Conservation (phyloP, 495 filamentous ascomycete species). For the Talaromyces thailandensis region DNA sequence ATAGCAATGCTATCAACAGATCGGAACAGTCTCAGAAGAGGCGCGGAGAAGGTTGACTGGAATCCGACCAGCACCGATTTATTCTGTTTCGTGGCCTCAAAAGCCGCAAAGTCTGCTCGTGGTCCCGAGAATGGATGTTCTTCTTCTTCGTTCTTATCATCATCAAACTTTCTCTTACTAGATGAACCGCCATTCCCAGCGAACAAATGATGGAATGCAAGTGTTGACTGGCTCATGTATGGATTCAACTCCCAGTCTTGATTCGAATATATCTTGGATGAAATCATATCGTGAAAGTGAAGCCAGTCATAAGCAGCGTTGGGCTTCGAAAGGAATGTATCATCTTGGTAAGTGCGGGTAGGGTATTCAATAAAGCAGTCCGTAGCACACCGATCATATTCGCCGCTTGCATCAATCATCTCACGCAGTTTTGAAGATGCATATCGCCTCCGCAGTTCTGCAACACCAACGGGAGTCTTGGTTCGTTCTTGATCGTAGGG, state of each 20-base stretch:
- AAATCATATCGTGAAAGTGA: conserved; percentile 81
- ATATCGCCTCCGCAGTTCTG: conserved; percentile 64
- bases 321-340: conserved; percentile 82
- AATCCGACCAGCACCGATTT: conserved; percentile 44
- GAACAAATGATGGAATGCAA: conserved; percentile 91
- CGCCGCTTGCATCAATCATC: conserved; percentile 82
- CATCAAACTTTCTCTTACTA: conserved; percentile 18
- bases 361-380: conserved; percentile 81
- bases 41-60: conserved; percentile 46
- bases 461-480: conserved; percentile 44
- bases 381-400: conserved; percentile 75
- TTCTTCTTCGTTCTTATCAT: conserved; percentile 44
- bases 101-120: conserved; percentile 66
- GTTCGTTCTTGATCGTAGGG: conserved; percentile 17
- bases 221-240: conserved; percentile 75
- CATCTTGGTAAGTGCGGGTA: conserved; percentile 81
- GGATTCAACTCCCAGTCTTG: conserved; percentile 85
- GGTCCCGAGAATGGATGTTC: conserved; percentile 70
- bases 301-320: conserved; percentile 86
- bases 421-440: conserved; percentile 75
- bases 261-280: conserved; percentile 57
- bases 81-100: conserved; percentile 66
- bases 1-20: conserved; percentile 62
- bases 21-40: conserved; percentile 65
- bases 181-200: conserved; percentile 41